A percentile compares a stretch with the other conserved stretches of the same genome.
Evolutionary conservation across 306 rosid species (phyloP).

Genomic region (Prunus mongolica): DNA sequence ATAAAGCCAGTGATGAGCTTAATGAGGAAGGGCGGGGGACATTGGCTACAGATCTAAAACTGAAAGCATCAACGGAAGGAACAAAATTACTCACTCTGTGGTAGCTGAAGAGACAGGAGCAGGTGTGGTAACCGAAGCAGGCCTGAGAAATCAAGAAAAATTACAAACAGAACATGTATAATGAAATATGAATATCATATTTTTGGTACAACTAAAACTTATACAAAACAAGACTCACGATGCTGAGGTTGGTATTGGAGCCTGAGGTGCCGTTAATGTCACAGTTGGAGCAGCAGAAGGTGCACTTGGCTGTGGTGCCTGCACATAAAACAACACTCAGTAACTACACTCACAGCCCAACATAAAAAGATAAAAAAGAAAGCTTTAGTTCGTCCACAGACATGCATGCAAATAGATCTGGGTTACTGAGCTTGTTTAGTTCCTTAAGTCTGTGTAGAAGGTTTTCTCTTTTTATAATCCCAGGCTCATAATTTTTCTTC

Average conservation of each 20-base stretch:
- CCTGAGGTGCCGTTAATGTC: constrained; percentile 31
- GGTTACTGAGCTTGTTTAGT: neutral
- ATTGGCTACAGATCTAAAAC: neutral
- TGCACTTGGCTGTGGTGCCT: constrained; percentile 53
- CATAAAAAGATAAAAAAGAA: neutral
- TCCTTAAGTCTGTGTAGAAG: neutral
- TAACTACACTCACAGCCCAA: neutral
- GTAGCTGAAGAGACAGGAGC: constrained; percentile 23
- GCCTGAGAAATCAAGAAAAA: constrained; percentile 37
- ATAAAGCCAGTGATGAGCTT: neutral
- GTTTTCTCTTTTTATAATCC: neutral
- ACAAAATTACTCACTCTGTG: constrained; percentile 37
- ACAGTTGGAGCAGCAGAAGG: constrained; percentile 39
- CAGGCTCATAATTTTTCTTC: neutral
- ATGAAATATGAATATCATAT: neutral
- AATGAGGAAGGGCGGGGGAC: neutral
- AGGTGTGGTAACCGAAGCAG: constrained; percentile 20
- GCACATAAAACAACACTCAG: neutral
- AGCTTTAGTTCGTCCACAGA: neutral
- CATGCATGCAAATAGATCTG: neutral
- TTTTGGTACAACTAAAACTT: neutral
- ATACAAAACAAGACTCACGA: constrained; percentile 38
- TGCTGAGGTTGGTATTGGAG: constrained; percentile 32
- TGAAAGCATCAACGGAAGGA: neutral
- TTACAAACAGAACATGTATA: neutral